Evolutionary conservation across 1,284 basidiomycete species (phyloP).

Genomic region (Ustilago bromivora): DNA sequence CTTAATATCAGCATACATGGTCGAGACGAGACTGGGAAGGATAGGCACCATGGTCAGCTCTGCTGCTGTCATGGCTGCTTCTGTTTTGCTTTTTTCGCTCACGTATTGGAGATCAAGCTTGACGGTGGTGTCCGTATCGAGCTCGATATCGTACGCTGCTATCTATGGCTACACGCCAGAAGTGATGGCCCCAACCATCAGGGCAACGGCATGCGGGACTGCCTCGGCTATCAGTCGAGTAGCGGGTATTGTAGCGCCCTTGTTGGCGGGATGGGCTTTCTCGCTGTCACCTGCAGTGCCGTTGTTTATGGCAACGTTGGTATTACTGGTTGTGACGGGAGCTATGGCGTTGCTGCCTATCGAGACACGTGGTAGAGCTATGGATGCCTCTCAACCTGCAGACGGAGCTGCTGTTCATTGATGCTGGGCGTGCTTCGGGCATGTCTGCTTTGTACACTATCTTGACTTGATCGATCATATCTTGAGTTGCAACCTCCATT

Average conservation of each 20-base stretch:
- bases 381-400: slow-evolving; percentile 7
- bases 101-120: slow-evolving; percentile 30
- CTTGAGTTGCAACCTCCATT: too few species aligned
- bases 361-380: slow-evolving; percentile 43
- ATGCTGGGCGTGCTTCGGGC: neutral
- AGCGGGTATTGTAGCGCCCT: slow-evolving; percentile 64
- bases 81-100: slow-evolving; percentile 54
- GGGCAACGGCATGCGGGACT: slow-evolving; percentile 62
- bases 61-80: slow-evolving; percentile 47
- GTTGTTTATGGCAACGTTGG: slow-evolving; percentile 35
- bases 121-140: slow-evolving; percentile 55
- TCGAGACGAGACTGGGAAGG: slow-evolving; percentile 82
- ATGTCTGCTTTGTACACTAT: neutral
- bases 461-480: neutral
- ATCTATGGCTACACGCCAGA: slow-evolving; percentile 67
- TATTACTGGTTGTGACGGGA: slow-evolving; percentile 34
- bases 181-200: slow-evolving; percentile 59
- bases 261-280: slow-evolving; percentile 58
- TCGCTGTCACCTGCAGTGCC: slow-evolving; percentile 38
- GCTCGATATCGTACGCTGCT: slow-evolving; percentile 65
- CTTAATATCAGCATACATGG: slow-evolving; percentile 88
- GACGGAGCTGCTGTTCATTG: neutral
- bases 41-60: slow-evolving; percentile 74
- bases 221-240: slow-evolving; percentile 63
- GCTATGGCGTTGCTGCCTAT: slow-evolving; percentile 50